Evolutionary conservation across 208 protist genomes (phyloP).

Genomic region (Vickermania spadyakhi): DNA sequence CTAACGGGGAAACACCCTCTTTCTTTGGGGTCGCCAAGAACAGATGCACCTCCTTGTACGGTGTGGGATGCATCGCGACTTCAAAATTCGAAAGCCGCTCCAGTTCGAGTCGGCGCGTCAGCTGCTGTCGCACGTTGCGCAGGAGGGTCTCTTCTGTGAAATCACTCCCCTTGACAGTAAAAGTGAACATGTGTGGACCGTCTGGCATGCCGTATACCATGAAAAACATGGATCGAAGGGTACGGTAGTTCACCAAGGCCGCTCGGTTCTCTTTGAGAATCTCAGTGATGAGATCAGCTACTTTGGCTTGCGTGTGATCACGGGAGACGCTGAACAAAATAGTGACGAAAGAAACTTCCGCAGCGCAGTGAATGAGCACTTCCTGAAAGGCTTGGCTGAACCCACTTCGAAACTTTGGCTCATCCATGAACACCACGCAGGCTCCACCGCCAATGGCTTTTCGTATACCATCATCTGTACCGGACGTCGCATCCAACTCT

Average conservation of each 20-base stretch:
- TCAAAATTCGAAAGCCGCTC: conserved; percentile 90
- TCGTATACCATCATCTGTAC: neutral
- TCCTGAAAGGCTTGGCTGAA: conserved; percentile 27
- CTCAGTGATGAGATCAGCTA: conserved; percentile 29
- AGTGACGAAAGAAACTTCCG: conserved; percentile 26
- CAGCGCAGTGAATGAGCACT: conserved; percentile 16
- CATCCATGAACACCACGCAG: conserved; percentile 55
- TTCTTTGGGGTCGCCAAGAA: conserved; percentile 82
- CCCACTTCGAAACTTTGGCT: conserved; percentile 21
- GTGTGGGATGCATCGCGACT: conserved; percentile 70
- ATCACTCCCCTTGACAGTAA: conserved; percentile 37
- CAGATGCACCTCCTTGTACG: conserved; percentile 87
- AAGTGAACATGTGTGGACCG: conserved; percentile 90
- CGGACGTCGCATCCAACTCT: neutral
- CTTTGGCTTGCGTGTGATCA: conserved; percentile 31
- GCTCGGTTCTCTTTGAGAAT: conserved; percentile 37
- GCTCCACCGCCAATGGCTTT: conserved; percentile 16
- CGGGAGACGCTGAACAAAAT: conserved; percentile 52
- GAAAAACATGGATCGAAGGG: conserved; percentile 51
- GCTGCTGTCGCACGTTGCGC: conserved; percentile 92
- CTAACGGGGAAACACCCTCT: conserved; percentile 27
- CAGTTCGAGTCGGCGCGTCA: conserved; percentile 93
- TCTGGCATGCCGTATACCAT: conserved; percentile 55
- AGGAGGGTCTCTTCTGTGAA: conserved; percentile 89
- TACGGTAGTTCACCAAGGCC: conserved; percentile 10